Evolutionary conservation across 352 stramenopile genomes (phyloP), one percentile per base, ranked within the genome.

Genomic region (Globisporangium megalacanthum): DNA sequence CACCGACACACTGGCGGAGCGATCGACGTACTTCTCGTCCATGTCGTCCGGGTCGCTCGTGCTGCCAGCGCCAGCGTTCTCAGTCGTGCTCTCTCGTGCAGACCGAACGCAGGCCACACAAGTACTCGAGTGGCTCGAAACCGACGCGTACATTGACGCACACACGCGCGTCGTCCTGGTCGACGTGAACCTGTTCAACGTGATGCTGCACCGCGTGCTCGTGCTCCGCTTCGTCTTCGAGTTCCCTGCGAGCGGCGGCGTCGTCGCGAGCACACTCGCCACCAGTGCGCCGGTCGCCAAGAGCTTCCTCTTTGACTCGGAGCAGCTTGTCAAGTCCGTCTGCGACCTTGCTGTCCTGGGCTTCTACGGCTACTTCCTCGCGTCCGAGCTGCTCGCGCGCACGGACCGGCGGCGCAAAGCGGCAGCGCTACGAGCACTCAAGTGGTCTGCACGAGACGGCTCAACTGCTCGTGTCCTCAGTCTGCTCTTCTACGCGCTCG

Each of bases 311-410:
- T 56, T 76, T 36, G 55, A 73, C 48, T 17, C 50, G 3, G 61
- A 75, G 31, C 62, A 72, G 7, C 51, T 62, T 29, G 58, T 49
- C 45, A 57, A 64, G 42, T 70, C 70, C 9, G 49, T 60, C n/a
- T 70, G 66, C 61, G 66, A 70, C 25, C 20, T 75, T 0, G 39
- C 60, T 13, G 64, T 77, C 11, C 64, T 78, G 6, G 4, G 62
- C 9, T 79, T 86, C 58, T 83, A 83, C 56, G 49, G 42, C 20
- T 76, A 71, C 49, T 83, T 83, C 29, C 63, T 86, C 19, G 13
- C 72, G 11, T 68, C 72, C n/a, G 73, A 83, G 53, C 55, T 79
- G 14, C 54, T 77, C 1, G 59, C 66, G 11, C 62, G 72, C 10
- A 62, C 66, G 3, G 62, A 54, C 3, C 65, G 70, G 11, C 55